Percentiles rank a stretch among this genome's conserved stretches.
Conservation (phyloP, 176 grass and related monocot genomes). For the Phoenix dactylifera region DNA sequence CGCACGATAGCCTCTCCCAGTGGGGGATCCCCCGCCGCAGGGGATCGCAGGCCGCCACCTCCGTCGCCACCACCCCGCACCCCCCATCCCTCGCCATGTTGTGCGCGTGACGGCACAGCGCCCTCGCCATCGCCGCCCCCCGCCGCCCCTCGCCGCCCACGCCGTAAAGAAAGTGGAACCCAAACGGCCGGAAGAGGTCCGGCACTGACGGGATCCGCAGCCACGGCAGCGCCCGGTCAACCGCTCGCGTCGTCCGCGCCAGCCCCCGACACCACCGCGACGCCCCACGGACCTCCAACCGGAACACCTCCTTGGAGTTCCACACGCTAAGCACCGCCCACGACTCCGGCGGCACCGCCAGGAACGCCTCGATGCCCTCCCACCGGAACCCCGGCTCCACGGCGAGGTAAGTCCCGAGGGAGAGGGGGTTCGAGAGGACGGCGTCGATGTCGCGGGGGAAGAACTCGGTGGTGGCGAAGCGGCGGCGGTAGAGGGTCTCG, state of each 20-base stretch:
- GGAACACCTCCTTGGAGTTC: slow-evolving; percentile 62
- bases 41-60: slow-evolving; percentile 40
- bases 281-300: slow-evolving; percentile 45
- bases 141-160: slow-evolving; percentile 18
- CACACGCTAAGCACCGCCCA: slow-evolving; percentile 76
- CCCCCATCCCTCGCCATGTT: slow-evolving; percentile 29
- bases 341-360: slow-evolving; percentile 21
- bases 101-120: slow-evolving; percentile 45
- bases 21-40: slow-evolving; percentile 37
- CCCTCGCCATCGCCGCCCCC: slow-evolving; percentile 17
- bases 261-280: slow-evolving; percentile 17
- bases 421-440: slow-evolving; percentile 45
- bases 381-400: background rate
- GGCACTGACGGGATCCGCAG: slow-evolving; percentile 51
- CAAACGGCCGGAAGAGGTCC: slow-evolving; percentile 53
- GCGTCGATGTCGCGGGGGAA: slow-evolving; percentile 68
- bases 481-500: slow-evolving; percentile 31
- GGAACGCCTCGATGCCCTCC: slow-evolving; percentile 10
- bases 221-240: slow-evolving; percentile 41
- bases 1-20: slow-evolving; percentile 42
- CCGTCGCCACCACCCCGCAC: slow-evolving; percentile 35
- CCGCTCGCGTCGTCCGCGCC: slow-evolving; percentile 25
- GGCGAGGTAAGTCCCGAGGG: slow-evolving; percentile 61
- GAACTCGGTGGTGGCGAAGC: slow-evolving; percentile 48
- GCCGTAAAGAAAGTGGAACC: slow-evolving; percentile 59